Evolutionary conservation across 2,329 filamentous ascomycete species (phyloP).

Genomic region (Proliferodiscus dingleyae): DNA sequence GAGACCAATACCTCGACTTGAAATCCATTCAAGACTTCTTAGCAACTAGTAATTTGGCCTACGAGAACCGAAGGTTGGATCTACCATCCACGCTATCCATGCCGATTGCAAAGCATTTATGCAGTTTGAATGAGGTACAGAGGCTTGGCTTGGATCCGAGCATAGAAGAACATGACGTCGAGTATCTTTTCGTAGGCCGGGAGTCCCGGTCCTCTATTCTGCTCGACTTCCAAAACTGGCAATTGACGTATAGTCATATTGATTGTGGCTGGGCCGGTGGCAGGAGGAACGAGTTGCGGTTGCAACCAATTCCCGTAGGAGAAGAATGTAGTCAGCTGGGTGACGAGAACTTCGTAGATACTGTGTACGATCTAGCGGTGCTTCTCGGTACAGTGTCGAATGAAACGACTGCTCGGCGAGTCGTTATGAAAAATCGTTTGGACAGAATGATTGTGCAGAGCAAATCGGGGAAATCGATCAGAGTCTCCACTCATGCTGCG

Average conservation of each 20-base stretch:
- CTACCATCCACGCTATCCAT: slow-evolving; percentile 25
- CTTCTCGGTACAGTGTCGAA: background rate
- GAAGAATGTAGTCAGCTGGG: background rate
- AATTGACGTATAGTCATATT: slow-evolving; percentile 24
- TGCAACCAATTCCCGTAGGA: slow-evolving; percentile 15
- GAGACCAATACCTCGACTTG: slow-evolving; percentile 5
- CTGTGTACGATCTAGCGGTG: slow-evolving; percentile 11
- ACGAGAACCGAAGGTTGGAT: slow-evolving; percentile 15
- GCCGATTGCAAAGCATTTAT: slow-evolving; percentile 25
- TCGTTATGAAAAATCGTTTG: background rate
- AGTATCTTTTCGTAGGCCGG: slow-evolving; percentile 31
- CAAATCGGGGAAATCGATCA: no score
- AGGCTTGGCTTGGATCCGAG: slow-evolving; percentile 6
- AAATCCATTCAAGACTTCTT: slow-evolving; percentile 19
- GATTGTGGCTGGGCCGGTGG: slow-evolving; percentile 31
- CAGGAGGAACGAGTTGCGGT: slow-evolving; percentile 22
- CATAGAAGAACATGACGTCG: slow-evolving; percentile 17
- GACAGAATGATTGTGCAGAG: no score
- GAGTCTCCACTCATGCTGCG: no score
- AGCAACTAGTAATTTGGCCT: slow-evolving; percentile 15
- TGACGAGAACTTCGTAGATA: slow-evolving; percentile 17
- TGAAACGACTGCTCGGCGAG: background rate
- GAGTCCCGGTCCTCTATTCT: slow-evolving; percentile 23
- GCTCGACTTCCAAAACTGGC: slow-evolving; percentile 23
- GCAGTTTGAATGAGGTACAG: slow-evolving; percentile 9